Conservation (phyloP, 805 yeast species). For the Wilhelminamyces savonicus region DNA sequence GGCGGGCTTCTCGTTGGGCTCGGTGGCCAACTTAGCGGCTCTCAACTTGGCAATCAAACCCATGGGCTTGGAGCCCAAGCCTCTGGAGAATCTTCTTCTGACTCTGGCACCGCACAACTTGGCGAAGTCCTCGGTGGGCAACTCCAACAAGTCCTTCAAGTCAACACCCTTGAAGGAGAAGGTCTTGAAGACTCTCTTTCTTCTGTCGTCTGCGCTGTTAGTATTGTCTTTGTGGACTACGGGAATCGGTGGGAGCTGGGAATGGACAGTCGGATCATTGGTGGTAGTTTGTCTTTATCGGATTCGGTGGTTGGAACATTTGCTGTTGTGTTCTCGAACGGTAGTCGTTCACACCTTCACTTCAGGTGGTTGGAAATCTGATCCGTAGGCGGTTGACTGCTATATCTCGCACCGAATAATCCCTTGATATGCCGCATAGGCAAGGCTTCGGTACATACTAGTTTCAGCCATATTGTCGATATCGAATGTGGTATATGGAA, state of each 20-base stretch:
- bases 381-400: too few species aligned
- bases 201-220: constrained; percentile 27
- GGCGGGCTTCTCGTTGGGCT: constrained; percentile 94
- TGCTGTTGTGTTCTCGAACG: too few species aligned
- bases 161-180: constrained; percentile 99
- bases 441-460: constrained; percentile 24
- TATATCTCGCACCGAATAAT: too few species aligned
- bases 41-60: constrained; percentile 96
- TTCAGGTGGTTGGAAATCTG: too few species aligned
- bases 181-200: constrained; percentile 92
- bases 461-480: constrained; percentile 32
- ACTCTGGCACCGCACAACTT: constrained; percentile 97
- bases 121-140: constrained; percentile 95
- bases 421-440: too few species aligned
- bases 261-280: too few species aligned
- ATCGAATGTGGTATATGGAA: too few species aligned
- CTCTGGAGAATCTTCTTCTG: constrained; percentile 99
- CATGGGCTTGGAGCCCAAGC: constrained; percentile 91
- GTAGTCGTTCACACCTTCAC: too few species aligned
- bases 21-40: constrained; percentile 90
- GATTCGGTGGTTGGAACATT: too few species aligned
- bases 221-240: too few species aligned
- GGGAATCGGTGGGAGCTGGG: neutral
- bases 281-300: too few species aligned
- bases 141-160: constrained; percentile 85